Conservation (phyloP, 2,329 filamentous ascomycete genomes). For the Elsinoe ampelina region DNA sequence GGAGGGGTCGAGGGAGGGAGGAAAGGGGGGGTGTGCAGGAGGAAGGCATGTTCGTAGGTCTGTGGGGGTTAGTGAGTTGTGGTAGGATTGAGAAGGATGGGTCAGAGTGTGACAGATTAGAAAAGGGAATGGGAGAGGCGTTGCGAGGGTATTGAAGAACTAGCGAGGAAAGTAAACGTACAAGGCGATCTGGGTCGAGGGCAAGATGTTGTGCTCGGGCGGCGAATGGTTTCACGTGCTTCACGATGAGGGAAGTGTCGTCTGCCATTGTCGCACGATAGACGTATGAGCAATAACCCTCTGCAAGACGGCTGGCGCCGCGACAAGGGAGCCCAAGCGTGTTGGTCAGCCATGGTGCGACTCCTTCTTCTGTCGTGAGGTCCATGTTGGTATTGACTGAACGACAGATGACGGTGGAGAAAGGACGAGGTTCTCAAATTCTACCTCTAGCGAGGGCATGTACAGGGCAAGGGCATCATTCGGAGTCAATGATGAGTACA, state of each 20-base stretch:
- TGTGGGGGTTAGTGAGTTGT: background rate
- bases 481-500: too few species aligned
- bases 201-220: background rate
- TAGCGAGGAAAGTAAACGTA: background rate
- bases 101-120: too few species aligned
- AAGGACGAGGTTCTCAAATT: background rate
- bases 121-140: too few species aligned
- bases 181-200: background rate
- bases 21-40: background rate
- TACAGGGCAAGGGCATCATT: background rate
- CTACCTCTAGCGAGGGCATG: background rate
- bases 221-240: background rate
- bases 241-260: background rate
- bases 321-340: background rate
- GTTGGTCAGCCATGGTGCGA: background rate
- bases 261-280: background rate
- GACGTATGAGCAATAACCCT: background rate
- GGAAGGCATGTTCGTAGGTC: background rate
- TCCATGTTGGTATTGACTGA: background rate
- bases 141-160: background rate
- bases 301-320: background rate
- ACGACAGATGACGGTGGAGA: background rate
- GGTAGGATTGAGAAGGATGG: too few species aligned
- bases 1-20: background rate
- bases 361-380: background rate